Conservation (phyloP, 208 protist species). For the Dictyostelium gargantuum region DNA sequence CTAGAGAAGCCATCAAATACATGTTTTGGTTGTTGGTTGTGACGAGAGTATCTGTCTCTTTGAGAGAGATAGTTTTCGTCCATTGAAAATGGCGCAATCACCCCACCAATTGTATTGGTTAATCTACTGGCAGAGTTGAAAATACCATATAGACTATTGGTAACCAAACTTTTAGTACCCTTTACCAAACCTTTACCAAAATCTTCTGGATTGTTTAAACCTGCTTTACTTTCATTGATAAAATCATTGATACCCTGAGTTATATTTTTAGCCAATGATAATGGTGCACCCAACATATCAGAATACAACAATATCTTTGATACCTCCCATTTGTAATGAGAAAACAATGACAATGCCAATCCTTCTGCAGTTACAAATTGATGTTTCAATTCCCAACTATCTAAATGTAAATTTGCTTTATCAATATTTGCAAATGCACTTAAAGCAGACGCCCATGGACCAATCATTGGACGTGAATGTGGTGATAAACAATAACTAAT, state of each 20-base stretch:
- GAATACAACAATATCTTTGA: slow-evolving; percentile 7
- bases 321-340: slow-evolving; percentile 36
- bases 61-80: slow-evolving; percentile 72
- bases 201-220: slow-evolving; percentile 65
- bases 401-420: slow-evolving; percentile 27
- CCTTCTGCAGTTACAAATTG: not conserved
- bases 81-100: slow-evolving; percentile 55
- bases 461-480: slow-evolving; percentile 14
- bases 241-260: slow-evolving; percentile 28
- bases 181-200: slow-evolving; percentile 71
- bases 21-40: not conserved
- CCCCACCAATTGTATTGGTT: slow-evolving; percentile 68
- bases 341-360: not conserved
- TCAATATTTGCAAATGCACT: slow-evolving; percentile 31
- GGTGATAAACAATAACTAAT: slow-evolving; percentile 16
- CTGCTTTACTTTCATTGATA: not conserved
- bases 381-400: slow-evolving; percentile 9
- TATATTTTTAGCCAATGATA: slow-evolving; percentile 2
- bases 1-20: slow-evolving; percentile 34
- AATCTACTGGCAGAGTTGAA: slow-evolving; percentile 75
- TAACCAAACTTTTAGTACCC: slow-evolving; percentile 64
- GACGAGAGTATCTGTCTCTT: not conserved
- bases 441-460: not conserved
- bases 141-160: slow-evolving; percentile 73
- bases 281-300: slow-evolving; percentile 37